phyloP scores from a whole-genome alignment of 768 basidiomycete species.

The Brasilioporus rufonigricans region DNA sequence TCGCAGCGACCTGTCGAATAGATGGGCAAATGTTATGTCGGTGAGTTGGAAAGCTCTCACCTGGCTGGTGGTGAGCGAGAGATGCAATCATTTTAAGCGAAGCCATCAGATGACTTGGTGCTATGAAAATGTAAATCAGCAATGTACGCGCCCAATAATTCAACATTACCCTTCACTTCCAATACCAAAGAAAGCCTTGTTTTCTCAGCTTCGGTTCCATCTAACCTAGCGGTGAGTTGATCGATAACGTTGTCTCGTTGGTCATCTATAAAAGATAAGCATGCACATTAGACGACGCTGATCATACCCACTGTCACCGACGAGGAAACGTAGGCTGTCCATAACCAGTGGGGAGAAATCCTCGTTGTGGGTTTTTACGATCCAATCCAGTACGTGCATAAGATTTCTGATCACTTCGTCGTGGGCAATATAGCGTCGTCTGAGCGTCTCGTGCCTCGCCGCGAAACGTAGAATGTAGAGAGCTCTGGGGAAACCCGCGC shows the following conservation, averaged over 20 bases:
- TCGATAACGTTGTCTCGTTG: not conserved
- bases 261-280: not conserved
- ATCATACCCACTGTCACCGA: not conserved
- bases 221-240: not conserved
- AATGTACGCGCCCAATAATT: too few relatives aligned
- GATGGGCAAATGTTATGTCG: too few relatives aligned
- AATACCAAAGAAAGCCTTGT: too few relatives aligned
- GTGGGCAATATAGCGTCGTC: not conserved
- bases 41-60: too few relatives aligned
- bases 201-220: too few relatives aligned
- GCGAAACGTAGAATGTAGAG: slow-evolving; percentile 2
- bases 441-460: not conserved
- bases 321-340: not conserved
- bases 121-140: too few relatives aligned
- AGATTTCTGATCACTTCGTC: not conserved
- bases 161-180: too few relatives aligned
- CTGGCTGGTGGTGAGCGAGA: too few relatives aligned
- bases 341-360: not conserved
- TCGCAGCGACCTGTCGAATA: too few relatives aligned
- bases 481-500: not conserved
- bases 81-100: too few relatives aligned
- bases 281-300: not conserved
- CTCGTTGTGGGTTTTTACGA: too few relatives aligned
- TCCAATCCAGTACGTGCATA: not conserved
- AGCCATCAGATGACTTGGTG: too few relatives aligned